phyloP scores from a whole-genome alignment of 176 grass and related monocot species.

The Oryza officinalis region DNA sequence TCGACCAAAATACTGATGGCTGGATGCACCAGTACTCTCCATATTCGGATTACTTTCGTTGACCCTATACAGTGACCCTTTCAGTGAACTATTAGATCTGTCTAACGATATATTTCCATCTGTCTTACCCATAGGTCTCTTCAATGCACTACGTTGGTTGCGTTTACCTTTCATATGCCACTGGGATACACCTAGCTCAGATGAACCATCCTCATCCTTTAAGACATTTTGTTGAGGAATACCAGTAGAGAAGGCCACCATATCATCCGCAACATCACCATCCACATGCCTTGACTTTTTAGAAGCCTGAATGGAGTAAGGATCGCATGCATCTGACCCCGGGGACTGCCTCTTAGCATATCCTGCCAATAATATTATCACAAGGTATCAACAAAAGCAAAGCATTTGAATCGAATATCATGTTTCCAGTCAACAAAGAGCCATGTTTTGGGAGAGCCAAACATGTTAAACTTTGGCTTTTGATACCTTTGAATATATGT shows the following conservation, averaged over 20 bases:
- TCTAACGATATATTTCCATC: conserved; percentile 45
- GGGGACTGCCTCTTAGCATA: conserved; percentile 47
- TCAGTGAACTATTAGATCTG: conserved; percentile 44
- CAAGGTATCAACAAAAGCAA: conserved; percentile 21
- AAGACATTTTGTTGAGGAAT: conserved; percentile 37
- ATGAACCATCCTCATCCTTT: conserved; percentile 43
- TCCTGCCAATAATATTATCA: conserved; percentile 38
- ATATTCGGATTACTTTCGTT: conserved; percentile 32
- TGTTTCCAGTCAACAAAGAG: conserved; percentile 3
- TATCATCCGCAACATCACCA: background rate
- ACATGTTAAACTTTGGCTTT: background rate
- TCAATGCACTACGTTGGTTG: conserved; percentile 59
- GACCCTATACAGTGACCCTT: conserved; percentile 15
- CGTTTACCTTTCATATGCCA: conserved; percentile 92
- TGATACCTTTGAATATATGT: background rate
- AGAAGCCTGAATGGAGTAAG: conserved; percentile 44
- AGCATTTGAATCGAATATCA: background rate
- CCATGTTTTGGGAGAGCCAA: background rate
- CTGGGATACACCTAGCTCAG: conserved; percentile 55
- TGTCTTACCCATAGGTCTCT: conserved; percentile 34
- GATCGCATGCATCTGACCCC: conserved; percentile 38
- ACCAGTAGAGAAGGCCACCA: conserved; percentile 26
- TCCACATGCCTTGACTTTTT: conserved; percentile 47
- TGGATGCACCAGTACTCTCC: conserved; percentile 33
- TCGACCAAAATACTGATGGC: conserved; percentile 35